Conservation (phyloP, 176 grass and related monocot genomes). For the Oryza officinalis region DNA sequence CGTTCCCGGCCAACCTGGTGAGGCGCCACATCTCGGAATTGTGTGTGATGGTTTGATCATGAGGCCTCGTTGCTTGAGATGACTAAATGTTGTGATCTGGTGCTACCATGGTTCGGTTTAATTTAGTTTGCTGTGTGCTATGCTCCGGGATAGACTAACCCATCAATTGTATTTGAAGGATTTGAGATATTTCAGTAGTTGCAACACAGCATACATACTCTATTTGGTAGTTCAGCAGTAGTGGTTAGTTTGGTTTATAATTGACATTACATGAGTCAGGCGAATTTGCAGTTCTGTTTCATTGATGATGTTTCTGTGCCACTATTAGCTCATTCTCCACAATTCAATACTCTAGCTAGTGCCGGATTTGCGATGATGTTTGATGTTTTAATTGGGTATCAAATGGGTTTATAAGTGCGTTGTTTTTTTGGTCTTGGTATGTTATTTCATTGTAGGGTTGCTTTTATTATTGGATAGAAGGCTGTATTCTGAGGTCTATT, state of each 20-base stretch:
- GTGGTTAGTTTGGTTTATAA: neutral
- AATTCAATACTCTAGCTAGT: neutral
- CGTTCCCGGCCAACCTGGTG: constrained; percentile 79
- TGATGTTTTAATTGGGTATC: neutral
- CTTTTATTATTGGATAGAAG: neutral
- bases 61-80: neutral
- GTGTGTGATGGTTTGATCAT: neutral
- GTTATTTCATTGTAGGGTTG: neutral
- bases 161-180: constrained; percentile 9
- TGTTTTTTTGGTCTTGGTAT: neutral
- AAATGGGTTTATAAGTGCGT: neutral
- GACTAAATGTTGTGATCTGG: constrained; percentile 1
- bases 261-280: constrained; percentile 3
- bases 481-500: neutral
- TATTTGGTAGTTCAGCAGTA: neutral
- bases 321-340: neutral
- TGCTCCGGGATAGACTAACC: neutral
- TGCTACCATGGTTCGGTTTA: neutral
- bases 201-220: neutral
- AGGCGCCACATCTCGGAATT: constrained; percentile 21
- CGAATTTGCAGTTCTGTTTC: neutral
- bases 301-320: neutral
- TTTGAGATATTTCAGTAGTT: neutral
- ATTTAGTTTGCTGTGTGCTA: neutral
- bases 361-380: neutral